phyloP scores from a whole-genome alignment of 306 rosid genomes.

The Pterocarpus macrocarpus region DNA sequence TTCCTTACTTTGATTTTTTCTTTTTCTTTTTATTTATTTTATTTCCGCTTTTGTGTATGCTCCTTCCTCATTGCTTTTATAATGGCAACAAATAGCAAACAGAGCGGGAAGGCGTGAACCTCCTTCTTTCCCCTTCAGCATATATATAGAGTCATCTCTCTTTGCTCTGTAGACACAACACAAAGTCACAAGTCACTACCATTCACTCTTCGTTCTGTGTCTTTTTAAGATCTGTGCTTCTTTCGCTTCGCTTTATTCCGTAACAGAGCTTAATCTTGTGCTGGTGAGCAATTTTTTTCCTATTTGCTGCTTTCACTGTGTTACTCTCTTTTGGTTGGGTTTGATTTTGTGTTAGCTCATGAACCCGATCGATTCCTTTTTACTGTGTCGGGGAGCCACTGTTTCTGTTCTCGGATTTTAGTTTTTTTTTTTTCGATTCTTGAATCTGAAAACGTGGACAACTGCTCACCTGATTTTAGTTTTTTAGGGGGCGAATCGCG shows the following conservation, averaged over 20 bases:
- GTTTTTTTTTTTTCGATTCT: not conserved
- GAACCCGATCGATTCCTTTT: not conserved
- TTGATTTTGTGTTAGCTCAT: not conserved
- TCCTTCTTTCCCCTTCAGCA: constrained; percentile 40
- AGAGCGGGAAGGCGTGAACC: constrained; percentile 60
- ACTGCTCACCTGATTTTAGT: not conserved
- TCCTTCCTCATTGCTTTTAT: constrained; percentile 34
- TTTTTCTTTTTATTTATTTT: not conserved
- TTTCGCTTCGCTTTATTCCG: constrained; percentile 10
- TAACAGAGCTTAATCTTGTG: constrained; percentile 17
- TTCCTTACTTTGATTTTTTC: not conserved
- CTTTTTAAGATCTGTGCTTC: constrained; percentile 67
- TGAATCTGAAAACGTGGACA: not conserved
- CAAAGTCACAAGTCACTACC: not conserved
- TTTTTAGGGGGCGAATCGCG: not conserved
- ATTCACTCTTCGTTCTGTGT: not conserved
- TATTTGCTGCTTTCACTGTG: constrained; percentile 27
- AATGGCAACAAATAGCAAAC: constrained; percentile 42
- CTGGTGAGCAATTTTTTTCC: constrained; percentile 48
- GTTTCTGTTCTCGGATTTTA: not conserved
- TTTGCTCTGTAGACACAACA: not conserved
- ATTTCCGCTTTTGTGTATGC: not conserved
- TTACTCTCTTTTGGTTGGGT: constrained; percentile 1
- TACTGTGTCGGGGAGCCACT: no score
- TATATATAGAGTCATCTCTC: constrained; percentile 19